These are phyloP conservation scores for Russula olivacea DNA, from an alignment of 768 basidiomycete genomes.

Conservation along the genomic window DNA sequence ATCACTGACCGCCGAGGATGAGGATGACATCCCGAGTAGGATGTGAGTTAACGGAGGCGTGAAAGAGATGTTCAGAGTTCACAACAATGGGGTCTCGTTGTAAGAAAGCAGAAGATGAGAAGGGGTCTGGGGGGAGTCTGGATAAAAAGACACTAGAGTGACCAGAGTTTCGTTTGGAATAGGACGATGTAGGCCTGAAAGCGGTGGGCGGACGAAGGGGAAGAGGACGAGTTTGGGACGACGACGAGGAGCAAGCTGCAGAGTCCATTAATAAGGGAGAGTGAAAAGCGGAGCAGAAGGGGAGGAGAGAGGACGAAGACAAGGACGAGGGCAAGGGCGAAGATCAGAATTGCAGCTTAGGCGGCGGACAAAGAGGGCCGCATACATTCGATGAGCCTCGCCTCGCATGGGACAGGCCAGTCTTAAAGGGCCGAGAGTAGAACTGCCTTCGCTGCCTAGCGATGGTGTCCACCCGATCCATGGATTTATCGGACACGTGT, in stretches of 20 bases:
- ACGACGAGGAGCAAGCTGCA: not conserved
- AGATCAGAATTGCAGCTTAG: not conserved
- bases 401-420: not conserved
- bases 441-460: not conserved
- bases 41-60: conserved; percentile 21
- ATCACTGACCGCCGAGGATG: conserved; percentile 35
- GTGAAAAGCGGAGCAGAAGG: not conserved
- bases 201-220: not conserved
- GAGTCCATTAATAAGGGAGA: not conserved
- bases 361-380: not conserved
- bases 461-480: not conserved
- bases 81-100: conserved; percentile 31
- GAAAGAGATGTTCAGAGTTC: conserved; percentile 28
- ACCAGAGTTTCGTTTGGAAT: conserved; percentile 21
- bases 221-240: not conserved
- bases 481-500: not conserved
- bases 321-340: too few species aligned
- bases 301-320: too few species aligned
- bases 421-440: not conserved
- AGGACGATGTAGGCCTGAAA: not conserved
- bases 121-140: conserved; percentile 35
- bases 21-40: conserved; percentile 34
- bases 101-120: conserved; percentile 26
- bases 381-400: not conserved
- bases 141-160: conserved; percentile 32